Base-by-base conservation (phyloP, 2,329 filamentous ascomycete species). In the Xylariaceae sp. region DNA sequence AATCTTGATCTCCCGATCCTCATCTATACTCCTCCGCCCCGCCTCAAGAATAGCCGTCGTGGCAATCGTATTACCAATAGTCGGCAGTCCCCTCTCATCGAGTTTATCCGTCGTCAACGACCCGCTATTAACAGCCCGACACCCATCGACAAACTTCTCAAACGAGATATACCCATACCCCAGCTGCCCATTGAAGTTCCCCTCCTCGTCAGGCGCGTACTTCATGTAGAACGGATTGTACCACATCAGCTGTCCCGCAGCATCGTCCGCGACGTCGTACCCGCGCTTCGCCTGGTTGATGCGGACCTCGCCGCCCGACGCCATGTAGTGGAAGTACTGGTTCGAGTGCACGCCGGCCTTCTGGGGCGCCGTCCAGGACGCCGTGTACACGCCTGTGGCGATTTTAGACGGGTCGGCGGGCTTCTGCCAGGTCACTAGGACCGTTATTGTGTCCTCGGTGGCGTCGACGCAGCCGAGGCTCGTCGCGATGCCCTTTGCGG, bases 311-410 rank as follows among this genome's bases (percentile, higher is more conserved):
- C 92, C 92, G 51, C 86, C 83, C 54, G 83, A 81, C 3, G 83
- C 92, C 75, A 97, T 87, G 75, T 94, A 96, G 73, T 97, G 92
- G 77, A 97, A 97, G 74, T 96, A 94, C 75, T 97, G 92, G 71
- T 96, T 96, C 1, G 88, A 93, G 74, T 97, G 93, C n/a, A 97
- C 91, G 45, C 93, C 92, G 0, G 92, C 92, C 65, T 87, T 89
- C 69, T 95, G 89, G 12, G 93, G 92, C 6, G 93, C 93, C 1
- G 92, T 96, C 92, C 92, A 97, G 39, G 88, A 93, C 11, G 92
- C 89, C 12, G 93, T 97, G 73, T 96, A 97, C 7, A 97, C 90
- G 50, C 85, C 92, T 1, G 91, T 94, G 11, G 89, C 93, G 50
- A 83, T 77, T 74, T 89, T 91, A 54, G 73, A 75, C 0, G 83